Evolutionary conservation across 352 stramenopile genomes (phyloP).

Genomic region (Phytophthora kernoviae): DNA sequence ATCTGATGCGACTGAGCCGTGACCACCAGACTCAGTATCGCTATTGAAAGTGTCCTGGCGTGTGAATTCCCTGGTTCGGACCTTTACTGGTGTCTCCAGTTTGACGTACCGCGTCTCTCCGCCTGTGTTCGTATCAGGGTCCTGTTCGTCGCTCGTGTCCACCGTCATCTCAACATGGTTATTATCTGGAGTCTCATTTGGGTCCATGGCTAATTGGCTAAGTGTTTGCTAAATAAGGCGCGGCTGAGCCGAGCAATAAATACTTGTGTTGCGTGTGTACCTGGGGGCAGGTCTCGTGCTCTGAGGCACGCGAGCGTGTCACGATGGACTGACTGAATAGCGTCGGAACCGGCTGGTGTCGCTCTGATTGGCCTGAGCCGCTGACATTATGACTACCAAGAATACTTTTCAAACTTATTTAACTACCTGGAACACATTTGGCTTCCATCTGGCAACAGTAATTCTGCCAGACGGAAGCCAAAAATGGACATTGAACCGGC

Average conservation of each 20-base stretch:
- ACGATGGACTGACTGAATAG: not conserved
- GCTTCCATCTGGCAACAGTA: too few relatives aligned
- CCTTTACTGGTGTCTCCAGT: constrained; percentile 45
- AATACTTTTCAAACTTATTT: too few relatives aligned
- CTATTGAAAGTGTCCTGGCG: constrained; percentile 50
- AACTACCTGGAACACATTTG: too few relatives aligned
- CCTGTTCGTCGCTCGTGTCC: constrained; percentile 2
- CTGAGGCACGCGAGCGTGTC: not conserved
- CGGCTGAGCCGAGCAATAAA: not conserved
- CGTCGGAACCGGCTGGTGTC: not conserved
- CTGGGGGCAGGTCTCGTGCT: not conserved
- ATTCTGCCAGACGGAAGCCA: too few relatives aligned
- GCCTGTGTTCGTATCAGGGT: not conserved
- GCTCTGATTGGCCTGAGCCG: not conserved
- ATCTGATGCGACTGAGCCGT: constrained; percentile 12
- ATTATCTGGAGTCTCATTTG: not conserved
- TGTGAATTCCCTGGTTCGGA: constrained; percentile 19
- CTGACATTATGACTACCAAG: too few relatives aligned
- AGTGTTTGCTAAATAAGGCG: not conserved
- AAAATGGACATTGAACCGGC: too few relatives aligned
- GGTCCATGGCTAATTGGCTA: constrained; percentile 11
- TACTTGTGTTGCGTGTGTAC: constrained; percentile 4
- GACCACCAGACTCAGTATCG: constrained; percentile 23
- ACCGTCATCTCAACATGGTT: constrained; percentile 1
- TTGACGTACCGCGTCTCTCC: constrained; percentile 35